A percentile compares a stretch with the other conserved stretches of the same genome.
These are phyloP conservation scores for Millerozyma miso DNA, from an alignment of 805 yeast species.

Conservation along the genomic window DNA sequence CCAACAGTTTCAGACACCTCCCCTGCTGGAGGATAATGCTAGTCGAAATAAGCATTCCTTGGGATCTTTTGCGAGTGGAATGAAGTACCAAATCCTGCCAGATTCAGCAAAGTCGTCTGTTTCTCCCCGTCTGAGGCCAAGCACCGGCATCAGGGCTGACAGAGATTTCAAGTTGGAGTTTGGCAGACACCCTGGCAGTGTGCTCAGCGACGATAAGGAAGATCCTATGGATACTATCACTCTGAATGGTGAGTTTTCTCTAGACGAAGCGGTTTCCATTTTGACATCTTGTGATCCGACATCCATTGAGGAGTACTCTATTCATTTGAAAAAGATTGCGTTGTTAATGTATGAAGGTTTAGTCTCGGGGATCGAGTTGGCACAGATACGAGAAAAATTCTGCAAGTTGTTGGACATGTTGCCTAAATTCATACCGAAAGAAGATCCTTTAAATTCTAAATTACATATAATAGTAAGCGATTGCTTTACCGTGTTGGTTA, in stretches of 20 bases:
- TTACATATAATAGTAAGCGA: conserved; percentile 32
- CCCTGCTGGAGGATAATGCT: not conserved
- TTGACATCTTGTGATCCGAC: conserved; percentile 25
- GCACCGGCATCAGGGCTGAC: too few relatives aligned
- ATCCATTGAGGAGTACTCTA: conserved; percentile 32
- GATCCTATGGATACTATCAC: not conserved
- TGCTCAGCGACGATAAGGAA: not conserved
- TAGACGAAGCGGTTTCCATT: conserved; percentile 24
- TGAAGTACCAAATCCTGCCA: not conserved
- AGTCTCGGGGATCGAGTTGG: conserved; percentile 11
- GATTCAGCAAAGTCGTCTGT: not conserved
- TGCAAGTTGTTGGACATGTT: conserved; percentile 20
- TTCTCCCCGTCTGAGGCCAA: not conserved
- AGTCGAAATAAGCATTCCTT: not conserved
- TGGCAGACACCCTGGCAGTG: not conserved
- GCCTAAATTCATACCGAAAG: conserved; percentile 15
- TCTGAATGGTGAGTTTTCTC: conserved; percentile 5
- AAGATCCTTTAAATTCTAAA: conserved; percentile 27
- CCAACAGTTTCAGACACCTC: not conserved
- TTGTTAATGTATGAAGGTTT: conserved; percentile 19
- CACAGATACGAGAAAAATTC: conserved; percentile 20
- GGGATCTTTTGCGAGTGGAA: not conserved
- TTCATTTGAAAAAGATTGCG: conserved; percentile 31
- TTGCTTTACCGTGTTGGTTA: conserved; percentile 36
- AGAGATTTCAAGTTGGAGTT: too few relatives aligned